A percentile compares a stretch with the other conserved stretches of the same genome.
These are phyloP conservation scores for Bipolaris sorokiniana DNA, from an alignment of 2,329 filamentous ascomycete species.

Conservation along the genomic window DNA sequence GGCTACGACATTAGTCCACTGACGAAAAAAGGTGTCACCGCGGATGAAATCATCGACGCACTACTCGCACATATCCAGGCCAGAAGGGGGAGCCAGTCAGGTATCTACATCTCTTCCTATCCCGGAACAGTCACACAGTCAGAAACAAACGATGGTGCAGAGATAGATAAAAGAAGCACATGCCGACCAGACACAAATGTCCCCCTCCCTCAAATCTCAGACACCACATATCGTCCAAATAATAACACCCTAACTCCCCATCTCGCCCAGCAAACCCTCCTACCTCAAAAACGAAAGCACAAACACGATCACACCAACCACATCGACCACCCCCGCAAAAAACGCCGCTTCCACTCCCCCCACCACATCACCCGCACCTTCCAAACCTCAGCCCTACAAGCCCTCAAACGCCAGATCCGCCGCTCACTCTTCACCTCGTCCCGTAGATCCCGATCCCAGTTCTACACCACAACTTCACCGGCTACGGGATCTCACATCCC, in stretches of 20 bases:
- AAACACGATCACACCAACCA: neutral
- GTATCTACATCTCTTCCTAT: no score
- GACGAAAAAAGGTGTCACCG: neutral
- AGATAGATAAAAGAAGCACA: neutral
- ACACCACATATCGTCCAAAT: no score
- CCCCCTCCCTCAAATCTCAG: neutral
- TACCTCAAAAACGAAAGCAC: slow-evolving; percentile 7
- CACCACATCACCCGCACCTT: no score
- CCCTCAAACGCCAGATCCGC: no score
- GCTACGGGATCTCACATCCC: no score
- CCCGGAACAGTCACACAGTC: no score
- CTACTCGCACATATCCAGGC: slow-evolving; percentile 5
- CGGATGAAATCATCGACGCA: slow-evolving; percentile 8
- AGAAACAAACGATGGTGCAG: neutral
- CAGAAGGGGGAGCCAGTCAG: neutral
- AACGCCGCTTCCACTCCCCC: neutral
- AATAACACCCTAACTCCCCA: no score
- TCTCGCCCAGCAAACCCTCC: no score
- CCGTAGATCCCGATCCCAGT: no score
- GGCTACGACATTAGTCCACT: slow-evolving; percentile 16
- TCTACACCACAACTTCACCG: no score
- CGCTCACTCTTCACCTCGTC: no score
- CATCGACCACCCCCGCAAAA: slow-evolving; percentile 1
- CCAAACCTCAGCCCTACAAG: no score
- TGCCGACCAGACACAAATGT: neutral